Percentiles rank a stretch among this genome's conserved stretches.
Evolutionary conservation across 495 filamentous ascomycete genomes (phyloP).

Genomic region (Thermothielavioides terrestris): DNA sequence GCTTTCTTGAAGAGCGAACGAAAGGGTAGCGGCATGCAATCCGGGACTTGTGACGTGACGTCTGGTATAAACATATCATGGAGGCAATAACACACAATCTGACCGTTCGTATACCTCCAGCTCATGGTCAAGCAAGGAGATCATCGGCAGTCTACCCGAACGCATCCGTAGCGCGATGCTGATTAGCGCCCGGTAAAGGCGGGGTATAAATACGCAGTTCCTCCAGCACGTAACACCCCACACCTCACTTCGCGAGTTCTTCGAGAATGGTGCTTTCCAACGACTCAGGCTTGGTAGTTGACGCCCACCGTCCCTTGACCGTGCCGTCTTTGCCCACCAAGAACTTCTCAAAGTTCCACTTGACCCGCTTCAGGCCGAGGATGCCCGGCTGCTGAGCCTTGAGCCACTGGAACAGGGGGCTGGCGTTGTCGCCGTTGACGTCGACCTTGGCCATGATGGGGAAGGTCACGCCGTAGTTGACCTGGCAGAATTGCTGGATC

Average conservation of each 20-base stretch:
- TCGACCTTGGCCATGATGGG: conserved; percentile 85
- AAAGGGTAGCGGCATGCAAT: too few species aligned
- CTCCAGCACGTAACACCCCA: neutral
- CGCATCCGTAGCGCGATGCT: too few species aligned
- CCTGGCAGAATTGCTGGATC: conserved; percentile 83
- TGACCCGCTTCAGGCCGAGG: conserved; percentile 69
- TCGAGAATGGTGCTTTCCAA: conserved; percentile 66
- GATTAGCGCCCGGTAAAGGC: too few species aligned
- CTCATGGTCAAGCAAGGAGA: too few species aligned
- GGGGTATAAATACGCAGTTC: neutral
- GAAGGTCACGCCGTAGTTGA: conserved; percentile 95
- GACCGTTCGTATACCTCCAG: too few species aligned
- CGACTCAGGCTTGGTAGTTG: conserved; percentile 73
- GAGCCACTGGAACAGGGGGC: conserved; percentile 79
- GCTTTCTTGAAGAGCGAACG: too few species aligned
- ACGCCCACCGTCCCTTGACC: conserved; percentile 75
- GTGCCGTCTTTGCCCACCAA: conserved; percentile 76
- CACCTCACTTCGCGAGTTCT: conserved; percentile 45
- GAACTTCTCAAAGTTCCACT: conserved; percentile 99
- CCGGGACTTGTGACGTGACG: too few species aligned
- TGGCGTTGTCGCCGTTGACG: conserved; percentile 78
- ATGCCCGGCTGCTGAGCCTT: conserved; percentile 78
- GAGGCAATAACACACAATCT: too few species aligned
- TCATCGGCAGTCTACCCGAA: too few species aligned
- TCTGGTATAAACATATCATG: too few species aligned